Evolutionary conservation across 257 asterid species (phyloP), one percentile per base, ranked within the genome.

Genomic region (Jacaranda mimosifolia): DNA sequence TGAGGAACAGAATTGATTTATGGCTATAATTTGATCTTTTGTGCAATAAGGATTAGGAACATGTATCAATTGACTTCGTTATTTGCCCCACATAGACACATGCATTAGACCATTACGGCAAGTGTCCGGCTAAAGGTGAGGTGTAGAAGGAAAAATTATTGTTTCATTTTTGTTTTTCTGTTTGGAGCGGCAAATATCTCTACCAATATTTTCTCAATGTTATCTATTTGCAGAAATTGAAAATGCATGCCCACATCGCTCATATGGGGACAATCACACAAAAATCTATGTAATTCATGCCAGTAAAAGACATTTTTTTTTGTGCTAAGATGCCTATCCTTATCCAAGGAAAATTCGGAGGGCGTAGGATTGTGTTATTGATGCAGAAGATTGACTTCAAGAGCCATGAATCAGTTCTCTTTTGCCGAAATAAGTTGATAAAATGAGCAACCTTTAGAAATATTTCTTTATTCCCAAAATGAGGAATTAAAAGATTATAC

Each of bases 31-130:
- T 57, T 42, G 19, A 19, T 59, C 11, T 43, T 36, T 56, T 67
- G 35, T 52, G 12, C 13, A 9, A 51, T 49, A 11, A 45, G 67
- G 55, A 0, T 18, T 68, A 38, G 46, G 49, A 21, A 42, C 32
- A 67, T 71, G 52, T 40, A 45, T 38, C 36, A 19, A 42, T 78
- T 67, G 65, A 79, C 77, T 75, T 13, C 40, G 77, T 72, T 78
- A 46, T 63, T 40, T 15, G 56, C 55, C 48, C 32, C 32, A 26
- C 1, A 2, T 26, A 26, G 32, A 26, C 2, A 26, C 32, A 26
- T 26, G 32, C 32, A 26, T 26, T 26, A 26, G 32, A 26, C 32
- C 32, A 26, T 26, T 26, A 26, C 32, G 32, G 32, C 32, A 1
- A 26, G 32, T 26, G 32, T 26, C 32, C 2, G 32, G 32, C 32